A percentile compares a stretch with the other conserved stretches of the same genome.
These are phyloP conservation scores for Aspergillus texensis DNA, from an alignment of 2,329 filamentous ascomycete species.

Conservation along the genomic window DNA sequence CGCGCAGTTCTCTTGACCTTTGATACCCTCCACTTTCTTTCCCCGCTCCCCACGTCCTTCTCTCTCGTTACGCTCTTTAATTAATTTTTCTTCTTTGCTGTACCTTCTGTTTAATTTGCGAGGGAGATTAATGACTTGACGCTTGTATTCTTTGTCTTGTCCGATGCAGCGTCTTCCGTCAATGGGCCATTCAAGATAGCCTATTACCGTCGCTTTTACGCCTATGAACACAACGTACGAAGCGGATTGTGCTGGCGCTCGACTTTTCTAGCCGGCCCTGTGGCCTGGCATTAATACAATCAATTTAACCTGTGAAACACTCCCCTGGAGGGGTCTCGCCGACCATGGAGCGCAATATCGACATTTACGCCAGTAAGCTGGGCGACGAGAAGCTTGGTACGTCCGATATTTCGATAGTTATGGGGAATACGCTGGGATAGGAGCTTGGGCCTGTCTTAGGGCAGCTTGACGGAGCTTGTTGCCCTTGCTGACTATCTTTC, in stretches of 20 bases:
- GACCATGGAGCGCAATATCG: conserved; percentile 51
- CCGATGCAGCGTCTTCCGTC: conserved; percentile 30
- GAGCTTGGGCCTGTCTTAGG: not conserved
- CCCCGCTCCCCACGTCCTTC: conserved; percentile 20
- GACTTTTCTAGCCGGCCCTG: conserved; percentile 36
- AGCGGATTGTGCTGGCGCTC: conserved; percentile 31
- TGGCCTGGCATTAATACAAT: conserved; percentile 40
- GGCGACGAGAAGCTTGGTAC: conserved; percentile 52
- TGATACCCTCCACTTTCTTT: conserved; percentile 20
- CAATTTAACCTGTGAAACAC: conserved; percentile 20
- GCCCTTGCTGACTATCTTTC: conserved; percentile 14
- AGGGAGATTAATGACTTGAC: conserved; percentile 36
- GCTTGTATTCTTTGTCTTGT: conserved; percentile 25
- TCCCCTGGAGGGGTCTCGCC: conserved; percentile 25
- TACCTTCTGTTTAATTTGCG: conserved; percentile 12
- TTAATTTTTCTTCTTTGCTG: conserved; percentile 9
- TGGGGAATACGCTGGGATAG: not conserved
- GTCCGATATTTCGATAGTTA: conserved; percentile 15
- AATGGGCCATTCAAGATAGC: conserved; percentile 28
- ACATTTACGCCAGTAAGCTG: conserved; percentile 53
- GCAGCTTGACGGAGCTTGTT: not conserved
- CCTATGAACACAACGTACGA: conserved; percentile 32
- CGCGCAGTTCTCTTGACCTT: conserved; percentile 28
- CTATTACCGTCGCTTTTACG: conserved; percentile 25
- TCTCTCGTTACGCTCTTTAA: conserved; percentile 19